These are phyloP conservation scores for Cutaneotrichosporon dermatis DNA, from an alignment of 1,284 basidiomycete species.

Conservation along the genomic window DNA sequence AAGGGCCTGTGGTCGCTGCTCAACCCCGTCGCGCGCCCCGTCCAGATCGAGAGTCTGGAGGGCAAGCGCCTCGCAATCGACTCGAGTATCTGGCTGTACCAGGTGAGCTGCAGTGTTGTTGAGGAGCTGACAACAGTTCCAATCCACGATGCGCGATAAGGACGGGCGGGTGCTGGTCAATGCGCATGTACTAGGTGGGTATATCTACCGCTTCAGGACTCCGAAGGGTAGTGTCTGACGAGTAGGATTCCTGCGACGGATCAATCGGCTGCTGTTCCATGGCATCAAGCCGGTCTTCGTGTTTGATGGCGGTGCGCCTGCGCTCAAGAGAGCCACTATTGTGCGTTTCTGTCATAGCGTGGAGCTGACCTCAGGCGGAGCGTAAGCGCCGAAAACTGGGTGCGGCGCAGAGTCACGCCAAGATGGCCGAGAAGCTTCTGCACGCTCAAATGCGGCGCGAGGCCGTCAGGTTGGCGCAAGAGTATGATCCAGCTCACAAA, in stretches of 20 bases:
- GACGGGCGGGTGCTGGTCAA: slow-evolving; percentile 87
- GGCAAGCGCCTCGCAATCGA: slow-evolving; percentile 92
- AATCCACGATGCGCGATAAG: slow-evolving; percentile 97
- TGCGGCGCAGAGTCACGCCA: slow-evolving; percentile 73
- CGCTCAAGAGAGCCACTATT: slow-evolving; percentile 78
- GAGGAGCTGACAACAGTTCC: slow-evolving; percentile 60
- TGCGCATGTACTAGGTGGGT: slow-evolving; percentile 80
- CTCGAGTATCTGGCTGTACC: slow-evolving; percentile 97
- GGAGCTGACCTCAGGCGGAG: slow-evolving; percentile 66
- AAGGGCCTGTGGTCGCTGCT: slow-evolving; percentile 92
- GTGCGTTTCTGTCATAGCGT: slow-evolving; percentile 49
- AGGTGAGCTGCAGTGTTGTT: slow-evolving; percentile 27
- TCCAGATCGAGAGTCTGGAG: slow-evolving; percentile 86
- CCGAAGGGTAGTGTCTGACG: no score
- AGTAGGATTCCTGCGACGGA: slow-evolving; percentile 71
- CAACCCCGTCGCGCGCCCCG: slow-evolving; percentile 79
- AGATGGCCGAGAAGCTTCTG: slow-evolving; percentile 83
- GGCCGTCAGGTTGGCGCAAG: slow-evolving; percentile 70
- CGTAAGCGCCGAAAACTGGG: slow-evolving; percentile 82
- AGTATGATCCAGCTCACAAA: slow-evolving; percentile 31
- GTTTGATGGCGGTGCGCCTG: slow-evolving; percentile 91
- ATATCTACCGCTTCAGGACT: no score
- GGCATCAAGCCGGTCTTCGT: slow-evolving; percentile 97
- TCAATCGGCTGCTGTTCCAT: slow-evolving; percentile 91
- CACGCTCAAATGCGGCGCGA: slow-evolving; percentile 90